Conservation (phyloP, 116 monocot genomes). For the Zostera marina region DNA sequence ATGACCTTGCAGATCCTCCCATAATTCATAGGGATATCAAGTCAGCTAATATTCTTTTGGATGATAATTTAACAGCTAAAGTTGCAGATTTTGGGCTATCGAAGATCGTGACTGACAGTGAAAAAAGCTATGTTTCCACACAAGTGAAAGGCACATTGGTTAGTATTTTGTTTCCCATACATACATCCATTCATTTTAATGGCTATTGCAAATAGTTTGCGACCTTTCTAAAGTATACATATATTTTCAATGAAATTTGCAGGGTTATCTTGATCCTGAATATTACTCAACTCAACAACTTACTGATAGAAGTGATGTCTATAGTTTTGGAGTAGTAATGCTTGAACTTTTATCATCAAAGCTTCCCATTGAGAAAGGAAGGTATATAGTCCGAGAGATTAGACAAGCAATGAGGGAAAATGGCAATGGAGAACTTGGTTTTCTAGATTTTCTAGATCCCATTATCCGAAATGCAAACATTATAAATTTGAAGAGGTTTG, state of each 20-base stretch:
- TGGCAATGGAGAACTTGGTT: constrained; percentile 31
- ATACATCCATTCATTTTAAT: not conserved
- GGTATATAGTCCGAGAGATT: constrained; percentile 56
- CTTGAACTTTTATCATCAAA: constrained; percentile 53
- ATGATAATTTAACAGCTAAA: constrained; percentile 67
- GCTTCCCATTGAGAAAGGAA: constrained; percentile 56
- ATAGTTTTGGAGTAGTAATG: constrained; percentile 89
- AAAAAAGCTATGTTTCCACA: constrained; percentile 54
- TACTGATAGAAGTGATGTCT: constrained; percentile 86
- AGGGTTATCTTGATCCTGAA: constrained; percentile 96
- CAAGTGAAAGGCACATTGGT: constrained; percentile 96
- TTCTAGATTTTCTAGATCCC: constrained; percentile 47
- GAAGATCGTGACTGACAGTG: constrained; percentile 44
- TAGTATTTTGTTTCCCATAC: constrained; percentile 1
- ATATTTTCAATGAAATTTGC: constrained; percentile 1
- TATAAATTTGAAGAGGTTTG: constrained; percentile 35
- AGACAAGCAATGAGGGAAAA: constrained; percentile 17
- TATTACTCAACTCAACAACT: constrained; percentile 83
- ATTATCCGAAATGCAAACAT: constrained; percentile 15
- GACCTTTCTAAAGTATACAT: not conserved
- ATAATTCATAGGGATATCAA: constrained; percentile 92
- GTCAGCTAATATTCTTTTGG: constrained; percentile 70
- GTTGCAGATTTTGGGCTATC: constrained; percentile 93
- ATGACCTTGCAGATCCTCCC: constrained; percentile 81
- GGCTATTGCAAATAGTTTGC: not conserved